Evolutionary conservation across 768 basidiomycete species (phyloP).

Genomic region (Termitomyces bulborhizus): DNA sequence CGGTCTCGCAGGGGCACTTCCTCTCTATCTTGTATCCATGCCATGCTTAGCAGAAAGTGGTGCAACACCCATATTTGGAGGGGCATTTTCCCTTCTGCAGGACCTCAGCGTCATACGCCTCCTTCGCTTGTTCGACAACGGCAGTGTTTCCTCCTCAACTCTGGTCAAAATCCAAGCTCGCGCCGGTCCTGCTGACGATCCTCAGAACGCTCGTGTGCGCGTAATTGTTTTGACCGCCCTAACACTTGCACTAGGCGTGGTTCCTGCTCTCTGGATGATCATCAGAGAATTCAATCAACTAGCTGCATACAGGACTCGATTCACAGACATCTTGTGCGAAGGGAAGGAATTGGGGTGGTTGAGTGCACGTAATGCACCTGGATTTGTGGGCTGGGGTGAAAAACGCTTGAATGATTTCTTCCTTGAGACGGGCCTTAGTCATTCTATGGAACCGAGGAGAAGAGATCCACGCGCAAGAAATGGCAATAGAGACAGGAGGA

Average conservation of each 20-base stretch:
- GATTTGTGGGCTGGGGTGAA: constrained; percentile 70
- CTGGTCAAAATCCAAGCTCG: constrained; percentile 24
- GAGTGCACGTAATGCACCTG: constrained; percentile 54
- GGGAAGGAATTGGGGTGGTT: constrained; percentile 75
- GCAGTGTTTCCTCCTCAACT: constrained; percentile 26
- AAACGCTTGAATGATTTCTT: constrained; percentile 65
- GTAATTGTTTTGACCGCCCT: constrained; percentile 63
- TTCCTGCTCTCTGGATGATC: constrained; percentile 63
- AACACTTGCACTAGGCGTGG: constrained; percentile 51
- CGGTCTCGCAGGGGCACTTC: constrained; percentile 65
- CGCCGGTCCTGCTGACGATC: constrained; percentile 25
- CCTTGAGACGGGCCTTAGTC: constrained; percentile 59
- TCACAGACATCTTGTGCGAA: constrained; percentile 59
- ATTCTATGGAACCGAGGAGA: constrained; percentile 35
- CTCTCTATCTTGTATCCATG: constrained; percentile 60
- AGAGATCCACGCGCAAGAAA: constrained; percentile 22
- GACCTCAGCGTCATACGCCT: constrained; percentile 75
- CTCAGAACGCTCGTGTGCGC: constrained; percentile 47
- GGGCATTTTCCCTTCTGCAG: constrained; percentile 60
- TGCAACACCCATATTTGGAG: constrained; percentile 37
- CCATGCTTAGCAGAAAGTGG: constrained; percentile 62
- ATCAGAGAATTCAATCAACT: constrained; percentile 56
- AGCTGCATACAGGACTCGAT: constrained; percentile 48
- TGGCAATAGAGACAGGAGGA: constrained; percentile 22
- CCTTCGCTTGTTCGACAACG: constrained; percentile 51